Percentiles rank a stretch among this genome's conserved stretches.
phyloP scores from a whole-genome alignment of 176 grass and related monocot genomes.

The Tuctoria greenei region DNA sequence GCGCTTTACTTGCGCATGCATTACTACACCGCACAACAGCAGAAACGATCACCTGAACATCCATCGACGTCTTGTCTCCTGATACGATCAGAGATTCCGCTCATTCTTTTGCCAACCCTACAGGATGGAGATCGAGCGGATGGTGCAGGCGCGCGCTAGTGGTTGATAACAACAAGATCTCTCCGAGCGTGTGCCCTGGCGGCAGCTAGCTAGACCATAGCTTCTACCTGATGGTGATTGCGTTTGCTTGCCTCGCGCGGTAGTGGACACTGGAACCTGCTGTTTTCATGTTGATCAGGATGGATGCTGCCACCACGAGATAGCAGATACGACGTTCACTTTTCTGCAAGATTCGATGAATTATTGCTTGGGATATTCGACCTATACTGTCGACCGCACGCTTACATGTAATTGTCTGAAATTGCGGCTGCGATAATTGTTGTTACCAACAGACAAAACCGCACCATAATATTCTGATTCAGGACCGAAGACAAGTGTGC shows the following conservation, averaged over 20 bases:
- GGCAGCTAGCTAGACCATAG: slow-evolving; percentile 21
- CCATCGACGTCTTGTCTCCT: slow-evolving; percentile 28
- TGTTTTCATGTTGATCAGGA: slow-evolving; percentile 14
- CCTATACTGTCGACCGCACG: not conserved
- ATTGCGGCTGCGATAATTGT: slow-evolving; percentile 3
- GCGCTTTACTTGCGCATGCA: not conserved
- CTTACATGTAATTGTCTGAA: not conserved
- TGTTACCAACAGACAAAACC: not conserved
- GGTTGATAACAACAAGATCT: slow-evolving; percentile 16
- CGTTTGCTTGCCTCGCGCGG: not conserved
- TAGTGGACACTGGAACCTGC: not conserved
- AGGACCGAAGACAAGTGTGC: not conserved
- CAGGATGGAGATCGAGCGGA: not conserved
- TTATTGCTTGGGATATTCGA: not conserved
- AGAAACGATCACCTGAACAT: not conserved
- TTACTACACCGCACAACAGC: not conserved
- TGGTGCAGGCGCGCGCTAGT: not conserved
- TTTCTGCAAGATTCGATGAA: not conserved
- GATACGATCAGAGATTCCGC: slow-evolving; percentile 44
- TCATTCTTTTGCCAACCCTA: not conserved
- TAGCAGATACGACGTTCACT: not conserved
- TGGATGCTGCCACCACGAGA: not conserved
- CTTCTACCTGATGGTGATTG: slow-evolving; percentile 26
- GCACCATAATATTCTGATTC: not conserved
- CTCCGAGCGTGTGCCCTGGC: not conserved